Evolutionary conservation across 2,329 filamentous ascomycete species (phyloP).

Genomic region (Ambrosiella beaveri): DNA sequence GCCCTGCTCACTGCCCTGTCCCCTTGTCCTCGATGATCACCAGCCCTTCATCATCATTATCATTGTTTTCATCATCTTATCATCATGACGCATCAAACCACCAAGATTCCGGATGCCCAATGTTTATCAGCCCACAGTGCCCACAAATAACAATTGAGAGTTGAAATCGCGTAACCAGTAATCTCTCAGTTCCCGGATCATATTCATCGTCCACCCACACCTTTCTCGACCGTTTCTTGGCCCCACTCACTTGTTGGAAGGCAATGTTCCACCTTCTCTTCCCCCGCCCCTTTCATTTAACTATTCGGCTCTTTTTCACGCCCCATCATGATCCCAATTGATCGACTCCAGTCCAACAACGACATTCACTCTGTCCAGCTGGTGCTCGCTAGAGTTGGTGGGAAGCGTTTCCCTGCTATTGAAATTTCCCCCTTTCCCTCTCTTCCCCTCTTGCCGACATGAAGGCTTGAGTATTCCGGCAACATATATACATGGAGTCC

Average conservation of each 20-base stretch:
- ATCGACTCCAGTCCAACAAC: neutral
- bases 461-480: neutral
- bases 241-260: neutral
- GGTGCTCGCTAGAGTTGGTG: neutral
- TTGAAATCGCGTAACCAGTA: neutral
- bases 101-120: no score
- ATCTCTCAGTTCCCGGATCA: neutral
- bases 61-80: no score
- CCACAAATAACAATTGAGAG: no score
- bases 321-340: neutral
- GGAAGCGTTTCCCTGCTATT: neutral
- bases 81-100: no score
- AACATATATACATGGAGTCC: no score
- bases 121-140: no score
- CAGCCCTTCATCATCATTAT: no score
- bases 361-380: neutral
- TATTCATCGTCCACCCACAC: neutral
- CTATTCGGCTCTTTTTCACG: neutral
- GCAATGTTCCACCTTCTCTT: neutral
- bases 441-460: neutral
- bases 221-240: neutral
- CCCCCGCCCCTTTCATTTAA: neutral
- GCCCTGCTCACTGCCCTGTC: no score
- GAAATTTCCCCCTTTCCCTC: neutral
- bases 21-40: no score